Percentiles rank a stretch among this genome's conserved stretches.
Evolutionary conservation across 306 rosid genomes (phyloP).

Genomic region (Astragalus membranaceus): DNA sequence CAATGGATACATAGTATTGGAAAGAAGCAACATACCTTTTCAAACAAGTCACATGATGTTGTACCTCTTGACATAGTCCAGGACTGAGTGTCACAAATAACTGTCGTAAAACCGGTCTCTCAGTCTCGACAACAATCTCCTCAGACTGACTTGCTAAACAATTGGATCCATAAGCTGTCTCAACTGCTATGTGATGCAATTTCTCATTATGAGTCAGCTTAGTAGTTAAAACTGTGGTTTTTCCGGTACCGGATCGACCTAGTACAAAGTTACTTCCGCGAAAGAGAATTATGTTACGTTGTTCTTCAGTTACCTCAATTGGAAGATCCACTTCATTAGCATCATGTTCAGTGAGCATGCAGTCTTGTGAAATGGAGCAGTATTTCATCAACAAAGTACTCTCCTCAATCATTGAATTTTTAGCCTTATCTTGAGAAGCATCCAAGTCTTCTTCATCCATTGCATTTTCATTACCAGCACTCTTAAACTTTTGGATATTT

Average conservation of each 20-base stretch:
- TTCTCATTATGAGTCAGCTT: conserved; percentile 53
- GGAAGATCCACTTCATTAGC: conserved; percentile 50
- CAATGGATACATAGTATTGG: too few species aligned
- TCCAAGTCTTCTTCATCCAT: neutral
- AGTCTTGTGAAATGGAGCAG: conserved; percentile 39
- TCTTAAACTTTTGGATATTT: conserved; percentile 28
- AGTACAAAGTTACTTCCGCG: conserved; percentile 47
- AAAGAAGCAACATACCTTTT: conserved; percentile 38
- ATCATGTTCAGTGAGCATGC: conserved; percentile 32
- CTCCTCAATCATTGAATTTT: conserved; percentile 54
- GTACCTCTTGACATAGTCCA: conserved; percentile 51
- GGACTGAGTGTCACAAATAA: conserved; percentile 66
- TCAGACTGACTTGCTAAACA: neutral
- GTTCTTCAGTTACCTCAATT: conserved; percentile 46
- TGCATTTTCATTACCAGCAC: neutral
- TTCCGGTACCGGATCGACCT: conserved; percentile 77
- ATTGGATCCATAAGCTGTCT: neutral
- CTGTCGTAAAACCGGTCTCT: conserved; percentile 31
- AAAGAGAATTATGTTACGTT: conserved; percentile 36
- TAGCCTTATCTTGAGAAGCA: conserved; percentile 28
- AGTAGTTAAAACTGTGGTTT: conserved; percentile 61
- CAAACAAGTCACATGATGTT: conserved; percentile 44
- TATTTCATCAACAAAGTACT: conserved; percentile 62
- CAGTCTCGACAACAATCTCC: conserved; percentile 1
- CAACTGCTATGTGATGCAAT: conserved; percentile 26